Base-by-base conservation (phyloP, 169 alveolate species). In the Eimeria sp. region DNA sequence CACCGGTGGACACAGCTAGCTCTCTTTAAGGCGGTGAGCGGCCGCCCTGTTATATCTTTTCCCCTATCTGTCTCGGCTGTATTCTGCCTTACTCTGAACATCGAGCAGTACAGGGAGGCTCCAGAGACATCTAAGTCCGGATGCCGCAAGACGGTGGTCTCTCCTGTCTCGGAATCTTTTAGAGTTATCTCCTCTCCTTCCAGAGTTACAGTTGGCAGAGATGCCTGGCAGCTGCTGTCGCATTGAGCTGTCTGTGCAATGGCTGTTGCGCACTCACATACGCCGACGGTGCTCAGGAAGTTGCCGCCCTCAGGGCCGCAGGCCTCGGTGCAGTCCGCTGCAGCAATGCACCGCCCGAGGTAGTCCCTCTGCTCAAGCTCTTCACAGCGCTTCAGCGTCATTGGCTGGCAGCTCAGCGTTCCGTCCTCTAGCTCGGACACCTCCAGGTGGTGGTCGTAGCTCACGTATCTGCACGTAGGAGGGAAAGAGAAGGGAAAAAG, bases 191-290 rank as follows among this genome's bases (percentile, higher is more conserved):
- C 52, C 33, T 87, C n/a, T 87, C 83, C 66, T 25, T 66, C 83
- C 71, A 93, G 80, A 11, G 46, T 18, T 46, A 71, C 89, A 37
- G 78, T 30, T 0, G 96, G 96, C 77, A 93, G 89, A 30, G 43
- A 14, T 58, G 68, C 88, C 89, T 71, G 83, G 89, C 96, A 93
- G 74, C 49, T 72, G 72, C 80, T 30, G 49, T 54, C 76, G 76
- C 96, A 93, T 89, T 93, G 96, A 27, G 93, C 72, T 8, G 91
- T 66, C n/a, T 82, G 71, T 10, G 76, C 76, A 30, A 80, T 85
- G 18, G 89, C 96, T 40, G 56, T 77, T n/a, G 85, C 94, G 89
- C 96, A 93, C 80, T 93, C 94, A 62, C 96, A 93, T 13, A 93
- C 49, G 46, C 96, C 96, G 58, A 72, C 80, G 2, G 52, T 68